A percentile compares a stretch with the other conserved stretches of the same genome.
These are phyloP conservation scores for Cadophora sp. DNA, from an alignment of 2,329 filamentous ascomycete species.

Conservation along the genomic window DNA sequence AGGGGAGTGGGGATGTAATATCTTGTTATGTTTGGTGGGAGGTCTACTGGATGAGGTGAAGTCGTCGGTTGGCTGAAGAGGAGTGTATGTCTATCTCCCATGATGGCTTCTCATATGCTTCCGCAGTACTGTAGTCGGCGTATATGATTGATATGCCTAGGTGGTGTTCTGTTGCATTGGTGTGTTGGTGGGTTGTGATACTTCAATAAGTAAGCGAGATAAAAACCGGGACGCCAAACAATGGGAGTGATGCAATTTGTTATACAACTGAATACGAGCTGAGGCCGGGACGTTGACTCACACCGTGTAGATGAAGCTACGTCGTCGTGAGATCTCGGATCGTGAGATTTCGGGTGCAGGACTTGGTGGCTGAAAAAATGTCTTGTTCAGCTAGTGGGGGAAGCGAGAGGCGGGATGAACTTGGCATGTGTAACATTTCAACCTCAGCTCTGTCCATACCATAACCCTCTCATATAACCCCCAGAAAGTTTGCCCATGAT, in stretches of 20 bases:
- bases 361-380: constrained; percentile 4
- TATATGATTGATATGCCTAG: background rate
- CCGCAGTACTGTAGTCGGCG: background rate
- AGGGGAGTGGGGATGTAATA: constrained; percentile 45
- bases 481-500: background rate
- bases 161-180: too few relatives aligned
- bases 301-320: background rate
- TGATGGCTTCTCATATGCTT: background rate
- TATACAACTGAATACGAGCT: background rate
- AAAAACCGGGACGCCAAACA: too few relatives aligned
- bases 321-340: background rate
- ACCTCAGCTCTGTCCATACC: background rate
- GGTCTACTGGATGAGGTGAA: background rate
- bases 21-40: constrained; percentile 45
- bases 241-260: background rate
- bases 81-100: constrained; percentile 8
- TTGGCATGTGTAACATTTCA: background rate
- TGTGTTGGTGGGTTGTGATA: background rate
- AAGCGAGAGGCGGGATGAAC: constrained; percentile 1
- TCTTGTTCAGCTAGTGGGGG: background rate
- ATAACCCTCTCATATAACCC: background rate
- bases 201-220: background rate
- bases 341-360: constrained; percentile 5
- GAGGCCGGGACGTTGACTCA: background rate
- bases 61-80: background rate